These are phyloP conservation scores for Fomitopsis serialis DNA, from an alignment of 768 basidiomycete genomes.

Conservation along the genomic window DNA sequence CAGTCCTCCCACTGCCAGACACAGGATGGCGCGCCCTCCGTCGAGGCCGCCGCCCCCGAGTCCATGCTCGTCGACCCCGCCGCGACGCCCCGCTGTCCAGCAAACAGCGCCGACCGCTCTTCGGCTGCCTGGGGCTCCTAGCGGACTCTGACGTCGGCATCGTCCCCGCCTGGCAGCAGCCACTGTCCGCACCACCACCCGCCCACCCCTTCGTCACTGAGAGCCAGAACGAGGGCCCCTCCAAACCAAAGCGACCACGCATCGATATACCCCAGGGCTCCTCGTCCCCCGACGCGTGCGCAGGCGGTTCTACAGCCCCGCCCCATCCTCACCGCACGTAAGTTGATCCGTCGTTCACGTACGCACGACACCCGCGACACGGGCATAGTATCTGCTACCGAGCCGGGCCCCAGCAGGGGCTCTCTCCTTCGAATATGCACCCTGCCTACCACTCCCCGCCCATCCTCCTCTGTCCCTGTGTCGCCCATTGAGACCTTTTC, in stretches of 20 bases:
- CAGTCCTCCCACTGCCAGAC: constrained; percentile 18
- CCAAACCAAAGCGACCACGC: constrained; percentile 23
- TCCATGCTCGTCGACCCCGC: constrained; percentile 31
- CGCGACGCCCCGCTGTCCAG: constrained; percentile 21
- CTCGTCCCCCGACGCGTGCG: constrained; percentile 14
- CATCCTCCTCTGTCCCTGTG: constrained; percentile 23
- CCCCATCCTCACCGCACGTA: constrained; percentile 16
- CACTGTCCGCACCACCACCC: constrained; percentile 11
- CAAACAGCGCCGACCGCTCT: constrained; percentile 35
- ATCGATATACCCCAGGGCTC: constrained; percentile 21
- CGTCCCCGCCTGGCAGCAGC: constrained; percentile 8
- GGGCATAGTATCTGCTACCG: constrained; percentile 22
- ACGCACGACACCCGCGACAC: constrained; percentile 25
- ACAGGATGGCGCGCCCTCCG: constrained; percentile 9
- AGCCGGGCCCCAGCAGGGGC: constrained; percentile 19
- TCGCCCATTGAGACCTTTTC: constrained; percentile 37
- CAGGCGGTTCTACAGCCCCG: constrained; percentile 2
- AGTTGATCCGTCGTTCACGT: constrained; percentile 26
- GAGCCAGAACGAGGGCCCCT: constrained; percentile 20
- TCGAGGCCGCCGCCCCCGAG: constrained; percentile 20
- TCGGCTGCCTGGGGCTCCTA: constrained; percentile 27
- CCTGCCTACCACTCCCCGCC: constrained; percentile 13
- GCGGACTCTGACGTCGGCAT: constrained; percentile 16
- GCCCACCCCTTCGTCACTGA: constrained; percentile 25
- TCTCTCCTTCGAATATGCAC: constrained; percentile 13